Percentiles rank a stretch among this genome's conserved stretches.
phyloP scores from a whole-genome alignment of 2,329 filamentous ascomycete species.

The Lachnellula cervina region DNA sequence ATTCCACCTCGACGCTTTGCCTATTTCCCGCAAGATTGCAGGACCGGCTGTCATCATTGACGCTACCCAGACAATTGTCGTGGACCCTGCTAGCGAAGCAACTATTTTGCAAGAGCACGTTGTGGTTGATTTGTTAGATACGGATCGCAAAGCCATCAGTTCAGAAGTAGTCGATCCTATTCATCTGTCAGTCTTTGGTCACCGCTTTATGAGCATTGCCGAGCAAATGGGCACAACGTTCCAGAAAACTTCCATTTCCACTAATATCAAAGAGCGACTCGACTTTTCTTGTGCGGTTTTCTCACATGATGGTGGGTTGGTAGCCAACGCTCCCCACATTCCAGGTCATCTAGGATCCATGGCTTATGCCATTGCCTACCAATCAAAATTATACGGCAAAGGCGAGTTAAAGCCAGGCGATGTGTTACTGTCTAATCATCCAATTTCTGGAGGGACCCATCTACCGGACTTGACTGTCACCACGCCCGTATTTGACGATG shows the following conservation, averaged over 20 bases:
- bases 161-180: slow-evolving; percentile 62
- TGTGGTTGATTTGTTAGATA: slow-evolving; percentile 57
- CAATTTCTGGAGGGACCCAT: slow-evolving; percentile 71
- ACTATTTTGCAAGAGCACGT: slow-evolving; percentile 68
- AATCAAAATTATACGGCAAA: slow-evolving; percentile 71
- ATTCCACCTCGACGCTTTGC: background rate
- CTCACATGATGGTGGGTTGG: slow-evolving; percentile 65
- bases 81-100: slow-evolving; percentile 71
- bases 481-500: slow-evolving; percentile 68
- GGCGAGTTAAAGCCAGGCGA: slow-evolving; percentile 74
- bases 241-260: slow-evolving; percentile 69
- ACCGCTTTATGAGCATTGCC: slow-evolving; percentile 78
- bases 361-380: slow-evolving; percentile 52
- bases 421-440: slow-evolving; percentile 77
- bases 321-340: slow-evolving; percentile 75
- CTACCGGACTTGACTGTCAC: slow-evolving; percentile 76
- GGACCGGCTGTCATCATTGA: slow-evolving; percentile 85
- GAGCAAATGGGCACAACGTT: slow-evolving; percentile 76
- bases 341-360: slow-evolving; percentile 38
- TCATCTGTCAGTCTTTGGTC: slow-evolving; percentile 69
- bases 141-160: background rate
- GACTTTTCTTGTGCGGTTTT: slow-evolving; percentile 77
- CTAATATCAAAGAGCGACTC: slow-evolving; percentile 74
- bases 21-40: slow-evolving; percentile 45
- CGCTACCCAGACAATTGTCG: slow-evolving; percentile 83